These are phyloP conservation scores for Carallia pectinifolia DNA, from an alignment of 345 rosid species.

Conservation along the genomic window DNA sequence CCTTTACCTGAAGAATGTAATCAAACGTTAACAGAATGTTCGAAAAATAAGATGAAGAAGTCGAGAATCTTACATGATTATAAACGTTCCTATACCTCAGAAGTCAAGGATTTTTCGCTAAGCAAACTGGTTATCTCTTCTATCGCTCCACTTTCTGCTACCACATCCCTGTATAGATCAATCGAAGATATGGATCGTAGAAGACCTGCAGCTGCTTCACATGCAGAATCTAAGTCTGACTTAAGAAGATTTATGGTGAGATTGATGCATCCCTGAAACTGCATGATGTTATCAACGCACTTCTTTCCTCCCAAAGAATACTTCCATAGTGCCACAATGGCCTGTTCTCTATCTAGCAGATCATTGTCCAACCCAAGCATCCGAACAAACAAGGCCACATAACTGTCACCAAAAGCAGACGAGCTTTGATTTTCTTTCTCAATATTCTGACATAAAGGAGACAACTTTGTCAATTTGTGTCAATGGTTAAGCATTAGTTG, in stretches of 20 bases:
- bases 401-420: conserved; percentile 54
- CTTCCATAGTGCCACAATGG: conserved; percentile 70
- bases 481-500: conserved; percentile 5
- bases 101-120: conserved; percentile 54
- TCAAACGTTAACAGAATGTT: conserved; percentile 25
- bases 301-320: conserved; percentile 80
- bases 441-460: conserved; percentile 40
- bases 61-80: conserved; percentile 19
- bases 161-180: conserved; percentile 61
- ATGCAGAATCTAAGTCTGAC: conserved; percentile 55
- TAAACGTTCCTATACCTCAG: conserved; percentile 60
- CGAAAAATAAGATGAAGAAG: conserved; percentile 12
- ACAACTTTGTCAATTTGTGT: conserved; percentile 20
- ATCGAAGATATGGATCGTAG: conserved; percentile 65
- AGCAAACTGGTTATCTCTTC: conserved; percentile 72
- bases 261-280: conserved; percentile 71
- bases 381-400: conserved; percentile 69
- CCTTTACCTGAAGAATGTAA: conserved; percentile 59
- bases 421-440: conserved; percentile 36
- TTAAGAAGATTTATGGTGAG: conserved; percentile 69
- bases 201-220: conserved; percentile 90
- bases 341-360: conserved; percentile 81
- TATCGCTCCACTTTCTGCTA: conserved; percentile 81
- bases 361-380: conserved; percentile 91
- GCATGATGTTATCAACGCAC: conserved; percentile 71